A percentile compares a stretch with the other conserved stretches of the same genome.
These are phyloP conservation scores for Pachysandra terminalis DNA, from an alignment of 164 flowering plant species.

Conservation along the genomic window DNA sequence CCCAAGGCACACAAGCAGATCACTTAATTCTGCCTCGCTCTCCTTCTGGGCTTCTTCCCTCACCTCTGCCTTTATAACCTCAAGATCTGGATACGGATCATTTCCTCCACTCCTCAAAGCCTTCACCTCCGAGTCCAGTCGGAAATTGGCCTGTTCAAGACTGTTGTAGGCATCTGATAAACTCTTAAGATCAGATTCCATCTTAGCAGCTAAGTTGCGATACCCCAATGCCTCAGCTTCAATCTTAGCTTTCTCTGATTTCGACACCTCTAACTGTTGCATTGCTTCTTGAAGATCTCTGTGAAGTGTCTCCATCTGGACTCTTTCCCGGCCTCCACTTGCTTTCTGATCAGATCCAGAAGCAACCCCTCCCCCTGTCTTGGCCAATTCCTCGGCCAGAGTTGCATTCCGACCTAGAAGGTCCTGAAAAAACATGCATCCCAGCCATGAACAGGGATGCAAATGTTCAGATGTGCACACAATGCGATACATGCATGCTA, in stretches of 20 bases:
- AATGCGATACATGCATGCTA: neutral
- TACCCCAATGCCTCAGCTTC: constrained; percentile 66
- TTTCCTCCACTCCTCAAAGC: constrained; percentile 48
- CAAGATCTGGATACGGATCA: constrained; percentile 37
- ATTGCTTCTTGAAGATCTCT: constrained; percentile 75
- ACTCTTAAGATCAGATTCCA: constrained; percentile 79
- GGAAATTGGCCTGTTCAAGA: constrained; percentile 74
- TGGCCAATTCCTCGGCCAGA: constrained; percentile 84
- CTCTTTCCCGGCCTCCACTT: constrained; percentile 53
- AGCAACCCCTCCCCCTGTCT: constrained; percentile 42
- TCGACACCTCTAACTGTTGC: constrained; percentile 60
- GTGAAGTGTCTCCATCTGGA: constrained; percentile 61
- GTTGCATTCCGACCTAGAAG: constrained; percentile 84
- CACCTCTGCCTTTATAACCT: constrained; percentile 66
- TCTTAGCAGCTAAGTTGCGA: constrained; percentile 55
- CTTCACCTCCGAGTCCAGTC: constrained; percentile 64
- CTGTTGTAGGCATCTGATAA: constrained; percentile 91
- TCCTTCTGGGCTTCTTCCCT: constrained; percentile 91
- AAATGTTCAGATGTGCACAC: neutral
- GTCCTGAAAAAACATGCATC: constrained; percentile 37
- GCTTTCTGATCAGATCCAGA: constrained; percentile 40
- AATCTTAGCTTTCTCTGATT: constrained; percentile 61
- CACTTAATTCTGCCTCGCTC: constrained; percentile 84
- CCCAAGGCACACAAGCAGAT: constrained; percentile 89
- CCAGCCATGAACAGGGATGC: too few relatives aligned